Base-by-base conservation (phyloP, 805 yeast species). In the Saturnispora hagleri region DNA sequence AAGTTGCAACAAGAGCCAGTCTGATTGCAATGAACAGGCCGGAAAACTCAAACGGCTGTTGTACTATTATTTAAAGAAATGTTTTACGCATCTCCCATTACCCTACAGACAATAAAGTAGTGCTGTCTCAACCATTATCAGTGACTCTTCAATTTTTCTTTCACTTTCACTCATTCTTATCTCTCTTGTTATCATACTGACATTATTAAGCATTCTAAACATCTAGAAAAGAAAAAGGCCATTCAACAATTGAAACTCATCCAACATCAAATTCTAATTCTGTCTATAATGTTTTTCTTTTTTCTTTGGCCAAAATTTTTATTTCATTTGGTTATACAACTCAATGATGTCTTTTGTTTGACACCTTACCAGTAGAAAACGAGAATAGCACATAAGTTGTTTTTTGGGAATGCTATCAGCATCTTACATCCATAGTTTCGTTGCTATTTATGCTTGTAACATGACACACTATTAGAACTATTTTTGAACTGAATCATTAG, bases 1-100 rank as follows among this genome's bases (percentile, higher is more conserved):
- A 90, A 68, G 80, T 81, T 48, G 97, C 97, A 15, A 87, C 96
- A 1, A 74, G 97, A 58, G 82, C 90, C 3, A 84, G 93, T 62
- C 69, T 89, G 51, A 68, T 89, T 42, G 76, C 79, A 20, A 73
- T 74, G 47, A 71, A 75, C 46, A 73, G 73, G 28, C 73, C 73
- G 5, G 70, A 73, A 4, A 52, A 72, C 3, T 57, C 66, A 2
- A 69, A 74, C 53, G 62, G 69, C 2, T 76, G 81, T 55, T 76
- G 81, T 55, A 43, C 46, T 34, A 20, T 50, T 41, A 24, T 20
- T 6, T 50, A 38, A 43, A 31, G 26, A 38, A 38, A 38, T 10
- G 9, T 18, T 38, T 2, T 12, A 36, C 42, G 4, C 24, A 8
- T 12, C 22, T n/a, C 18, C 18, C 9, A 18, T 31, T 31, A 12